Evolutionary conservation across 75 land plant genomes (phyloP), one percentile per base, ranked within the genome.

Genomic region (Picea sitchensis): DNA sequence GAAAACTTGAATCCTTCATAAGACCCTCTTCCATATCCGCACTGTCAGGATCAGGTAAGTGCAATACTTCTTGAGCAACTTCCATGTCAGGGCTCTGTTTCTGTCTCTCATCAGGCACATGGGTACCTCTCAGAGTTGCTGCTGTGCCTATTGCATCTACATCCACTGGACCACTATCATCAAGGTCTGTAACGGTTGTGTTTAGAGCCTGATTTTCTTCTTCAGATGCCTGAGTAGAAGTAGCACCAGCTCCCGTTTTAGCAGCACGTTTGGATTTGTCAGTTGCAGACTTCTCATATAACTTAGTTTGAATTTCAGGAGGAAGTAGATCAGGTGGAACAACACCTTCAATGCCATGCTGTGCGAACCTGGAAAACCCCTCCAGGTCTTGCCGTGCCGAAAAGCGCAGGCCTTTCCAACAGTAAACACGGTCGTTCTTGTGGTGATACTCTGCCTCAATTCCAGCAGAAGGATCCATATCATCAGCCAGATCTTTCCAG

Each of bases 381-480:
- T 97, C 99, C 80, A 97, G 89, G 69, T 97, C 99, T 86, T 97
- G 99, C 32, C 95, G 83, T 77, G 99, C 99, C 38, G 99, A 87
- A 79, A 93, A 97, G 5, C 99, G 77, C 8, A 97, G 87, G 38
- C 99, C 99, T 84, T 97, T 97, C 99, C 99, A 97, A 78, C 99
- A 97, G 61, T 97, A 97, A 17, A 97, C 98, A 84, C 88, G 79
- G 80, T 93, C 89, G 62, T 90, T 97, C 81, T 93, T 97, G 77
- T 95, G 99, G 75, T 94, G 97, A 82, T 97, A 97, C 84, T 97
- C 99, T 12, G 85, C 91, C 84, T 97, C 99, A 60, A 97, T 97
- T 30, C 98, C 98, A 77, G 99, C 95, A 71, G 92, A 65, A 57
- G 79, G 84, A 84, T 97, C 99, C 95, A 97, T 91, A 97, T 97